These are phyloP conservation scores for Chenopodium berlandieri DNA, from an alignment of 148 eudicot genomes.

Conservation along the genomic window DNA sequence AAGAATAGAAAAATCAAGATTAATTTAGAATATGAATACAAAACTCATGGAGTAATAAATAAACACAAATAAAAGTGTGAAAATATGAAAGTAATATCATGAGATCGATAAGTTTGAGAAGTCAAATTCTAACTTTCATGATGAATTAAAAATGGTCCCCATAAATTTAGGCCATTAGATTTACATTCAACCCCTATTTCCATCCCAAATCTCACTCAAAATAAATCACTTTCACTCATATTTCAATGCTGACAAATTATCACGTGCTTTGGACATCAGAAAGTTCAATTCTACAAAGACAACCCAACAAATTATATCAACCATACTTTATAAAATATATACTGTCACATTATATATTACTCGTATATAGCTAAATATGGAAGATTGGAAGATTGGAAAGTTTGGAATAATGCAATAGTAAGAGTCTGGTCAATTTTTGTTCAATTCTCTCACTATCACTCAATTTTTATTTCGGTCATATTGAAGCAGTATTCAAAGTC, in stretches of 20 bases:
- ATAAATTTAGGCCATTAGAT: background rate
- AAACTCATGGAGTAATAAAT: background rate
- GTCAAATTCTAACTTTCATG: slow-evolving; percentile 4
- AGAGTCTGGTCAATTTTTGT: too few relatives aligned
- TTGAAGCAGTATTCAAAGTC: background rate
- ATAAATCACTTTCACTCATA: slow-evolving; percentile 8
- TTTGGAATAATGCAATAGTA: too few relatives aligned
- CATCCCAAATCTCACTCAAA: slow-evolving; percentile 12
- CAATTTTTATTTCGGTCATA: background rate
- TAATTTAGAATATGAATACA: background rate
- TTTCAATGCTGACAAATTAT: slow-evolving; percentile 4
- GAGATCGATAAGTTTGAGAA: background rate
- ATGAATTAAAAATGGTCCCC: background rate
- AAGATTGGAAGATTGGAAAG: background rate
- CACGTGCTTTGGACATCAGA: slow-evolving; percentile 11
- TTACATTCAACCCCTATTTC: slow-evolving; percentile 20
- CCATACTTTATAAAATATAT: too few relatives aligned
- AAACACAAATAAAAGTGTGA: background rate
- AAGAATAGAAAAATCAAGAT: background rate
- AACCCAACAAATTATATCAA: background rate
- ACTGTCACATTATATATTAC: too few relatives aligned
- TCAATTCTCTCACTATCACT: too few relatives aligned
- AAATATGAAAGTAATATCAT: slow-evolving; percentile 4
- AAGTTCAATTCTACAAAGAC: slow-evolving; percentile 9
- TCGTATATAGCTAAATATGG: background rate